Evolutionary conservation across 108 stramenopile genomes (phyloP).

Genomic region (Stephanodiscus minutulus): DNA sequence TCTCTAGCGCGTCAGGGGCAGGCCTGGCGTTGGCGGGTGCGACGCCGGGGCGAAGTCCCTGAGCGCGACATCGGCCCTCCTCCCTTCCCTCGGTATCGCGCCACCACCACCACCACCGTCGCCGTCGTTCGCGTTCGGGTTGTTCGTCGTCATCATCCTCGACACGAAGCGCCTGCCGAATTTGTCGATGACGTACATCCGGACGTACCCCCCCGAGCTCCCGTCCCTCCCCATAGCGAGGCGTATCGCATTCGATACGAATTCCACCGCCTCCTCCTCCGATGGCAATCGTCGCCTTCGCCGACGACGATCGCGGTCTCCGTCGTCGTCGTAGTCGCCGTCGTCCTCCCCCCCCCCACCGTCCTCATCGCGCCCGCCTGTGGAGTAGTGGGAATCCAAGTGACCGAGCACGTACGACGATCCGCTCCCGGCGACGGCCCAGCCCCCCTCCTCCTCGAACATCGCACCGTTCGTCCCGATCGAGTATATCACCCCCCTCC

Average conservation of each 20-base stretch:
- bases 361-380: slow-evolving; percentile 7
- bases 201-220: slow-evolving; percentile 75
- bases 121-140: too few relatives aligned
- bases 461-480: slow-evolving; percentile 62
- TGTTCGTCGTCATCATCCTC: slow-evolving; percentile 5
- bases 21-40: too few relatives aligned
- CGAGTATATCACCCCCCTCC: slow-evolving; percentile 60
- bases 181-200: slow-evolving; percentile 60
- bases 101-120: too few relatives aligned
- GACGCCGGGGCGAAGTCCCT: too few relatives aligned
- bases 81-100: too few relatives aligned
- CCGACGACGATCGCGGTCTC: background rate
- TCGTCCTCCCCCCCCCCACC: slow-evolving; percentile 3
- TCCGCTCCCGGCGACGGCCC: slow-evolving; percentile 77
- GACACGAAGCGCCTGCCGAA: slow-evolving; percentile 37
- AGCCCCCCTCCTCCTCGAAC: slow-evolving; percentile 62
- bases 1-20: too few relatives aligned
- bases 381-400: slow-evolving; percentile 53
- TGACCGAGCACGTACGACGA: slow-evolving; percentile 71
- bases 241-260: slow-evolving; percentile 58
- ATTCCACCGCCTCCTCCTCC: slow-evolving; percentile 66
- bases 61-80: too few relatives aligned
- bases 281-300: slow-evolving; percentile 21
- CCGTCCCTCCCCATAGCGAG: slow-evolving; percentile 82
- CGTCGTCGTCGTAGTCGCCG: background rate